Evolutionary conservation across 768 basidiomycete species (phyloP).

Genomic region (Symmetrospora coprosmae): DNA sequence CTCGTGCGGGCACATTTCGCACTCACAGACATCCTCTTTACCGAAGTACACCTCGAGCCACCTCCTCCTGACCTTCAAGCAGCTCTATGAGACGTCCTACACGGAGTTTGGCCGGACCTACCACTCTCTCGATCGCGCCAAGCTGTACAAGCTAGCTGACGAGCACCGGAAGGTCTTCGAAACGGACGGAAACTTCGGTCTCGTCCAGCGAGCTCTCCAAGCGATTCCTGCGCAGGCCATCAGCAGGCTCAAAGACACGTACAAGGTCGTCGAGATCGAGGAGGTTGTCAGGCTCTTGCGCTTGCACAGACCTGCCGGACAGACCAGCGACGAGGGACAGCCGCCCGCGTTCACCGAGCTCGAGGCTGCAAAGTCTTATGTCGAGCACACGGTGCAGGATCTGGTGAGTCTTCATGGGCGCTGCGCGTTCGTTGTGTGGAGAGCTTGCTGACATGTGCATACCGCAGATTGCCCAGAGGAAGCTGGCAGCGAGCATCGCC

Average conservation of each 20-base stretch:
- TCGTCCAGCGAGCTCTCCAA: conserved; percentile 53
- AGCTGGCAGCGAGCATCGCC: neutral
- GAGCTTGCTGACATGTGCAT: neutral
- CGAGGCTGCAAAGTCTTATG: neutral
- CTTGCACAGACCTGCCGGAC: neutral
- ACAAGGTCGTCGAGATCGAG: conserved; percentile 41
- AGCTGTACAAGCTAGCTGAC: conserved; percentile 43
- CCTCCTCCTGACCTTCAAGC: conserved; percentile 52
- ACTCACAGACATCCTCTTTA: conserved; percentile 36
- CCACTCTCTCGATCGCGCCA: conserved; percentile 31
- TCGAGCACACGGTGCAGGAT: neutral
- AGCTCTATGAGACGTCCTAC: conserved; percentile 45
- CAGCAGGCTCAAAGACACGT: conserved; percentile 66
- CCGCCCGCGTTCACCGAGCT: neutral
- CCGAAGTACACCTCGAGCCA: conserved; percentile 60
- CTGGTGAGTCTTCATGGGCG: neutral
- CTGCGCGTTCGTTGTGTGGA: neutral
- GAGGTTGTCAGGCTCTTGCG: neutral
- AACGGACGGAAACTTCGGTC: conserved; percentile 54
- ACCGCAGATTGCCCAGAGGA: neutral
- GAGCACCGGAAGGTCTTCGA: conserved; percentile 48
- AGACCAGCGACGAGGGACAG: neutral
- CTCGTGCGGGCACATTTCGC: neutral
- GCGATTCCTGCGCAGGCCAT: conserved; percentile 64
- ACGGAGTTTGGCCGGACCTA: conserved; percentile 51